A percentile compares a stretch with the other conserved stretches of the same genome.
Conservation (phyloP, 2,329 filamentous ascomycete genomes). For the Dactylellina sp. region DNA sequence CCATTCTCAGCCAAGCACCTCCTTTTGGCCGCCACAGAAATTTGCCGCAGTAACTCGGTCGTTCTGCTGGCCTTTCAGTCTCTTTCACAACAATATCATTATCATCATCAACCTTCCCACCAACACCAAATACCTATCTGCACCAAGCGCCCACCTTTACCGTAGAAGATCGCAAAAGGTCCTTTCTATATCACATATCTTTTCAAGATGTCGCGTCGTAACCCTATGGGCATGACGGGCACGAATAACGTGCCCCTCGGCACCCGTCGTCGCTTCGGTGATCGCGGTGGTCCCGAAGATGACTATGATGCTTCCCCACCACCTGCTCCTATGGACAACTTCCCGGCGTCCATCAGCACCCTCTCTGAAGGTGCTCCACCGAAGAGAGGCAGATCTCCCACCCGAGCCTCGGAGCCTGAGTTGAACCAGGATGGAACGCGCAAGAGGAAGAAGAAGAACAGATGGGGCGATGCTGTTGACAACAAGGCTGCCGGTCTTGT, state of each 20-base stretch:
- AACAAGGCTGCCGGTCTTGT: slow-evolving; percentile 99
- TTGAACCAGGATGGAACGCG: slow-evolving; percentile 77
- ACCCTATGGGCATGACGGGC: slow-evolving; percentile 80
- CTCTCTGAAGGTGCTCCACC: slow-evolving; percentile 65
- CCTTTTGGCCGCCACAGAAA: background rate
- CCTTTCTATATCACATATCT: background rate
- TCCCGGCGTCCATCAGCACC: slow-evolving; percentile 54
- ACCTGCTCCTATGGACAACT: slow-evolving; percentile 61
- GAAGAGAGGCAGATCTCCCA: slow-evolving; percentile 94
- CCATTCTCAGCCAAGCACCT: background rate
- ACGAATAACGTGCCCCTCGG: slow-evolving; percentile 98
- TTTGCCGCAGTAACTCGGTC: background rate
- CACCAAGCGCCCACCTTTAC: background rate
- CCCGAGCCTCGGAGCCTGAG: slow-evolving; percentile 70
- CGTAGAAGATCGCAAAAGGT: background rate
- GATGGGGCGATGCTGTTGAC: slow-evolving; percentile 96
- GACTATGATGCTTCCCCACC: slow-evolving; percentile 63
- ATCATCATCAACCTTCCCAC: slow-evolving; percentile 15
- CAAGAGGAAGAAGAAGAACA: slow-evolving; percentile 96
- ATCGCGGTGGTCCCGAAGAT: slow-evolving; percentile 59
- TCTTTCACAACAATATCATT: background rate
- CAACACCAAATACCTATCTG: background rate
- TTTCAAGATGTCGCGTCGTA: slow-evolving; percentile 51
- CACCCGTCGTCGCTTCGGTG: slow-evolving; percentile 81
- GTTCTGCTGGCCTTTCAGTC: background rate